Evolutionary conservation across 306 rosid genomes (phyloP).

Genomic region (Trichosanthes cucumerina): DNA sequence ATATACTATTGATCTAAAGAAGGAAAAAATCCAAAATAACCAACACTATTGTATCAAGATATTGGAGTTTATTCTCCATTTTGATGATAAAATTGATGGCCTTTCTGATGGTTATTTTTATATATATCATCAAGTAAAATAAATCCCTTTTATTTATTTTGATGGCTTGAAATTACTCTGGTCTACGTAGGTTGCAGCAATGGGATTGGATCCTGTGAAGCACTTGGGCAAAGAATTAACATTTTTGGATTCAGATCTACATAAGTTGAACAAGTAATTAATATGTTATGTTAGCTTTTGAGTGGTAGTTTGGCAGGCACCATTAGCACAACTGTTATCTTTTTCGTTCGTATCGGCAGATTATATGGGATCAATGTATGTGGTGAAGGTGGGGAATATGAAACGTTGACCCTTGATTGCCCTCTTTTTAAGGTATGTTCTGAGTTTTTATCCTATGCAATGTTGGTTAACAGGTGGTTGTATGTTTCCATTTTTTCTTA

Average conservation of each 20-base stretch:
- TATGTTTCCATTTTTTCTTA: neutral
- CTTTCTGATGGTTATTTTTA: neutral
- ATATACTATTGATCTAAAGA: too few species aligned
- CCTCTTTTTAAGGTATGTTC: conserved; percentile 76
- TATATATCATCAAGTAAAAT: neutral
- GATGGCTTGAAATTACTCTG: conserved; percentile 18
- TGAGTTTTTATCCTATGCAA: neutral
- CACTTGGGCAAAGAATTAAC: conserved; percentile 90
- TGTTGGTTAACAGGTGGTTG: neutral
- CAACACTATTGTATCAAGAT: neutral
- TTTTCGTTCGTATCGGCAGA: conserved; percentile 31
- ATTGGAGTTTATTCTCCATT: neutral
- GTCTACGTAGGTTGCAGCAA: conserved; percentile 70
- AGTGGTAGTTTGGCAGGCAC: neutral
- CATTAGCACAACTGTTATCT: neutral
- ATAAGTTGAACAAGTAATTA: conserved; percentile 68
- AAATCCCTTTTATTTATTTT: neutral
- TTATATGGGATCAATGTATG: conserved; percentile 83
- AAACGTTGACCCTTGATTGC: conserved; percentile 90
- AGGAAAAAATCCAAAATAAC: too few species aligned
- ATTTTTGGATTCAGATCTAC: conserved; percentile 57
- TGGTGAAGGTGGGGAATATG: conserved; percentile 99
- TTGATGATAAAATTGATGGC: neutral
- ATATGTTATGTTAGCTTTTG: neutral
- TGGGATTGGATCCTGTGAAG: conserved; percentile 88